A percentile compares a stretch with the other conserved stretches of the same genome.
Conservation (phyloP, 2,329 filamentous ascomycete genomes). For the Fusarium anthophilum region DNA sequence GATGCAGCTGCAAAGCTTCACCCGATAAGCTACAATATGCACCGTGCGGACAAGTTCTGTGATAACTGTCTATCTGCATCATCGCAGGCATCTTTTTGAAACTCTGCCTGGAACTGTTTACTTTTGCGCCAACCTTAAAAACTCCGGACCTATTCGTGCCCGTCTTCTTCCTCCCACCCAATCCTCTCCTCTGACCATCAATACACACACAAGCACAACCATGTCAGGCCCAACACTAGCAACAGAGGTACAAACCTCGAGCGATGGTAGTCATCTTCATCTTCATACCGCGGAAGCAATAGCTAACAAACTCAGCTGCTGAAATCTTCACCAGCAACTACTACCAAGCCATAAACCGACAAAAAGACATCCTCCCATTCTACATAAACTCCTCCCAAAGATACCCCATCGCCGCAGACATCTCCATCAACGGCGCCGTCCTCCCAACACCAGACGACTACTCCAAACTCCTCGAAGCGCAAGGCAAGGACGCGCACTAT, state of each 20-base stretch:
- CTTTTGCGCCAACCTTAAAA: conserved; percentile 37
- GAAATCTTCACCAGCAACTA: conserved; percentile 77
- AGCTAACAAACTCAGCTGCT: conserved; percentile 63
- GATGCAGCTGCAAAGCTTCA: conserved; percentile 14
- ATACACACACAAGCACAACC: background rate
- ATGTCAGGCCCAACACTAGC: conserved; percentile 54
- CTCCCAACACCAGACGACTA: conserved; percentile 71
- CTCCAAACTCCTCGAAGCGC: conserved; percentile 72
- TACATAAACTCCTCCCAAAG: conserved; percentile 71
- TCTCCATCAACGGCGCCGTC: conserved; percentile 81
- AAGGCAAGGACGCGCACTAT: conserved; percentile 69
- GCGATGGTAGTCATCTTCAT: conserved; percentile 53
- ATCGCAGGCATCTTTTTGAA: conserved; percentile 21
- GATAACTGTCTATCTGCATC: conserved; percentile 38
- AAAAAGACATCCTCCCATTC: conserved; percentile 70
- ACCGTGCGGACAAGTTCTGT: conserved; percentile 27
- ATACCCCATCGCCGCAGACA: conserved; percentile 69
- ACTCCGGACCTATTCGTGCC: background rate
- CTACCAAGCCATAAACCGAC: conserved; percentile 77
- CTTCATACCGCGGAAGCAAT: background rate
- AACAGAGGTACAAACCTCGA: conserved; percentile 56
- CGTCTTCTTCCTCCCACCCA: background rate
- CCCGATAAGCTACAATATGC: conserved; percentile 22
- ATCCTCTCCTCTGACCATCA: background rate
- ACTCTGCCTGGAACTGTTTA: conserved; percentile 6